These are phyloP conservation scores for Canariomyces notabilis DNA, from an alignment of 2,329 filamentous ascomycete species.

Conservation along the genomic window DNA sequence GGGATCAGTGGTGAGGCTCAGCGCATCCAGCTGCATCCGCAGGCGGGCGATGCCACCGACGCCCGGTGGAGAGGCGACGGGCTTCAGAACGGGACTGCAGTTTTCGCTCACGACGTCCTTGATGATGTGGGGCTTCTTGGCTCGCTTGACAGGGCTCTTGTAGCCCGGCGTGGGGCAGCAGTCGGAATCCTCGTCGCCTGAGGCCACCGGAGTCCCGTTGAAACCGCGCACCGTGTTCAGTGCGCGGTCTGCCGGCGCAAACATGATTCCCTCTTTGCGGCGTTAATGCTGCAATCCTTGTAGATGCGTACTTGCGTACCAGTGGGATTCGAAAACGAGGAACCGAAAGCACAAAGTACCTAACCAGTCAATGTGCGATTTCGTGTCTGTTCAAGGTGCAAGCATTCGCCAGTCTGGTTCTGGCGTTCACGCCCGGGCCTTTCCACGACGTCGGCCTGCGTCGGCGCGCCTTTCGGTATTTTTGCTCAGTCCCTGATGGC, in stretches of 20 bases:
- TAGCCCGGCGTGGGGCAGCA: slow-evolving; percentile 30
- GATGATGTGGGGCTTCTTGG: slow-evolving; percentile 35
- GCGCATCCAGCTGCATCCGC: slow-evolving; percentile 72
- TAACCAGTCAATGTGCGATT: slow-evolving; percentile 4
- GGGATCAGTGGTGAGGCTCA: slow-evolving; percentile 64
- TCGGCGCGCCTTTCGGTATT: slow-evolving; percentile 51
- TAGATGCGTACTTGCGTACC: too few species aligned
- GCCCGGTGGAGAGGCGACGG: slow-evolving; percentile 46
- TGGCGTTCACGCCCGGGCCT: slow-evolving; percentile 41
- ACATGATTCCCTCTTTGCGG: slow-evolving; percentile 32
- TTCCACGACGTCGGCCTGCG: slow-evolving; percentile 55
- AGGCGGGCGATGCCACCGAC: slow-evolving; percentile 75
- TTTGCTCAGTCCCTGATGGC: slow-evolving; percentile 44
- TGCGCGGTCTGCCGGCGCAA: slow-evolving; percentile 44
- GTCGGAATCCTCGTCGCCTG: slow-evolving; percentile 56
- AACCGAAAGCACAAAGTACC: background rate
- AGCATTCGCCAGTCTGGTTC: slow-evolving; percentile 9
- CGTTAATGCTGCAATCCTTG: background rate
- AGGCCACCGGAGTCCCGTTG: slow-evolving; percentile 47
- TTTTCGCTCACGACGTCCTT: slow-evolving; percentile 58
- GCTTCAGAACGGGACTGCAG: slow-evolving; percentile 55
- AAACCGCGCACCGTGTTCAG: slow-evolving; percentile 55
- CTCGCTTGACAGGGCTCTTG: slow-evolving; percentile 13
- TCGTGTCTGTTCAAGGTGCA: background rate
- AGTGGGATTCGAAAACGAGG: too few species aligned